phyloP scores from a whole-genome alignment of 768 basidiomycete species.

The Clavulina sp. region DNA sequence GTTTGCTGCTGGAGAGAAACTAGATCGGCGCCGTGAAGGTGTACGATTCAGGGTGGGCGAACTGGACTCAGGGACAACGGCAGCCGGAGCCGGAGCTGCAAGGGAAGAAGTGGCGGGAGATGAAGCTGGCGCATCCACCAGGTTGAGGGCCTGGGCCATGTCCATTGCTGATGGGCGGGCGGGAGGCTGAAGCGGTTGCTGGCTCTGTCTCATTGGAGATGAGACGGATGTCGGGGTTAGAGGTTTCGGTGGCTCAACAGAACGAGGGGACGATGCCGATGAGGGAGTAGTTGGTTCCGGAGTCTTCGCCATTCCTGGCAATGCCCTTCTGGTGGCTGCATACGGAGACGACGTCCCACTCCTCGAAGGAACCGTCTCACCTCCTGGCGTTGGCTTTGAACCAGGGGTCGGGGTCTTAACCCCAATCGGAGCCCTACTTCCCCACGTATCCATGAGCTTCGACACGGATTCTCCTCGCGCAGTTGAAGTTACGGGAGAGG shows the following conservation, averaged over 20 bases:
- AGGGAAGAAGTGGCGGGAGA: too few species aligned
- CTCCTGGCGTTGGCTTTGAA: neutral
- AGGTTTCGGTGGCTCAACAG: neutral
- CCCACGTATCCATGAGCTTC: slow-evolving; percentile 1
- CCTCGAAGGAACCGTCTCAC: too few species aligned
- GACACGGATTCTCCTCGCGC: too few species aligned
- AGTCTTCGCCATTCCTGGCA: neutral
- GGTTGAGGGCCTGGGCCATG: neutral
- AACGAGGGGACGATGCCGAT: neutral
- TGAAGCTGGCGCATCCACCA: neutral
- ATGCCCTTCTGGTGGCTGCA: neutral
- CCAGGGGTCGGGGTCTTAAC: slow-evolving; percentile 1
- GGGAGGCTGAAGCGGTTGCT: neutral
- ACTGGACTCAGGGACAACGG: neutral
- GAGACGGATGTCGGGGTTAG: too few species aligned
- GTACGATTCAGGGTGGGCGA: too few species aligned
- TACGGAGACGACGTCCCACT: neutral
- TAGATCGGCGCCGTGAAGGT: too few species aligned
- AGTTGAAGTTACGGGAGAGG: too few species aligned
- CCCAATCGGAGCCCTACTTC: slow-evolving; percentile 4
- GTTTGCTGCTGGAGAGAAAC: neutral
- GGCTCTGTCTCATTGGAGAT: too few species aligned
- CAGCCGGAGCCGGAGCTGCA: neutral
- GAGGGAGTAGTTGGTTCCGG: neutral
- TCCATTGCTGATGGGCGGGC: neutral